A percentile compares a stretch with the other conserved stretches of the same genome.
These are phyloP conservation scores for Cordyceps militaris DNA, from an alignment of 2,329 filamentous ascomycete species.

Conservation along the genomic window DNA sequence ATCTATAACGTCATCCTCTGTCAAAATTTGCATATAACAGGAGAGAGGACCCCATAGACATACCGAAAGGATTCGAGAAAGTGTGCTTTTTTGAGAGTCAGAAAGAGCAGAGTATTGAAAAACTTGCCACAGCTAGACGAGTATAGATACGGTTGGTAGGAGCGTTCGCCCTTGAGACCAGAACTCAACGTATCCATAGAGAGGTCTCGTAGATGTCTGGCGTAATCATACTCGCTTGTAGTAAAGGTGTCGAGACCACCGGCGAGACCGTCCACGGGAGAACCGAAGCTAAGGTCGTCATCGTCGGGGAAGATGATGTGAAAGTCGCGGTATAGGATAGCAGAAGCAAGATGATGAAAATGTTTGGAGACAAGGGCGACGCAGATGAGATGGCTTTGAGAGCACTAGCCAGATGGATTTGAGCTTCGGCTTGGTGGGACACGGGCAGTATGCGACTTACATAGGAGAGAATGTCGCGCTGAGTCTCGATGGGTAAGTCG, in stretches of 20 bases:
- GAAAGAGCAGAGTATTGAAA: slow-evolving; percentile 51
- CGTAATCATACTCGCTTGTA: slow-evolving; percentile 58
- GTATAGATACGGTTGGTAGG: slow-evolving; percentile 48
- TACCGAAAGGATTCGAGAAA: slow-evolving; percentile 51
- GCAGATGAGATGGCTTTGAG: slow-evolving; percentile 46
- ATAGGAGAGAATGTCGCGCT: slow-evolving; percentile 41
- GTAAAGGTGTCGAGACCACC: slow-evolving; percentile 54
- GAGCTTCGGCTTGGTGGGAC: background rate
- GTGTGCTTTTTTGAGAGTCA: slow-evolving; percentile 49
- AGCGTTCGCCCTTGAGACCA: slow-evolving; percentile 45
- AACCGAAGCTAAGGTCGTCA: slow-evolving; percentile 44
- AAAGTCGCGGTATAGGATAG: slow-evolving; percentile 53
- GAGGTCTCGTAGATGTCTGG: slow-evolving; percentile 48
- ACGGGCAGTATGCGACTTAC: slow-evolving; percentile 26
- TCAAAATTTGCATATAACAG: background rate
- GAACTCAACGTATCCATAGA: slow-evolving; percentile 48
- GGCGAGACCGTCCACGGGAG: slow-evolving; percentile 50
- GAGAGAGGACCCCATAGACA: slow-evolving; percentile 17
- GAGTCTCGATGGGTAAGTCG: slow-evolving; percentile 41
- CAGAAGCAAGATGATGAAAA: slow-evolving; percentile 51
- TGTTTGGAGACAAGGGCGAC: slow-evolving; percentile 51
- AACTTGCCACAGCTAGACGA: slow-evolving; percentile 55
- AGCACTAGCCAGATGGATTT: slow-evolving; percentile 33
- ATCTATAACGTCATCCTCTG: slow-evolving; percentile 31
- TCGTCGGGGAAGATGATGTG: slow-evolving; percentile 56